Evolutionary conservation across 1,284 basidiomycete species (phyloP).

Genomic region (Stereum hirsutum): DNA sequence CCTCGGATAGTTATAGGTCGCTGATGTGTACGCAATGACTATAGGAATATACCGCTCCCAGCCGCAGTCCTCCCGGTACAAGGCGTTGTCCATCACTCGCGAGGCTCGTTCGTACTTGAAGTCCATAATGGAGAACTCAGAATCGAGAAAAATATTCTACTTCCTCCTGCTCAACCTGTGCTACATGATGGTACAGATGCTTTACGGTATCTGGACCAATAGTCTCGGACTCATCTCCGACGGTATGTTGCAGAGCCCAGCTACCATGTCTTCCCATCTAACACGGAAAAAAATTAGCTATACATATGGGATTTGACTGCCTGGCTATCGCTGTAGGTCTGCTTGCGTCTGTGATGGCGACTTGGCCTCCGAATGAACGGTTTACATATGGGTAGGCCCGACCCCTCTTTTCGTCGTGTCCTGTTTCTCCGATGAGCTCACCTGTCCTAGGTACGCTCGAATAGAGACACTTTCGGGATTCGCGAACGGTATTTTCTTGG

Average conservation of each 20-base stretch:
- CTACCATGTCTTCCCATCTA: conserved; percentile 2
- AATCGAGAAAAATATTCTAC: conserved; percentile 94
- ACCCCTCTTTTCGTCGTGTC: conserved; percentile 1
- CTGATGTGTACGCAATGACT: too few relatives aligned
- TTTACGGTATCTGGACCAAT: conserved; percentile 97
- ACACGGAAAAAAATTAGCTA: too few relatives aligned
- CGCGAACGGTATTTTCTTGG: conserved; percentile 94
- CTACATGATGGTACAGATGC: conserved; percentile 94
- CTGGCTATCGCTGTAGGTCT: conserved; percentile 95
- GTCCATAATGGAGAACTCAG: conserved; percentile 83
- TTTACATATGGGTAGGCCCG: conserved; percentile 86
- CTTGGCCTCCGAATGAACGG: conserved; percentile 89
- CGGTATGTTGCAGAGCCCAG: conserved; percentile 41
- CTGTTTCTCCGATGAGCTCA: neutral
- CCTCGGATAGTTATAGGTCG: neutral
- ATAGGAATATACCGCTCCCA: conserved; percentile 53
- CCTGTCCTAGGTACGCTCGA: conserved; percentile 70
- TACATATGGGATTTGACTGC: conserved; percentile 99
- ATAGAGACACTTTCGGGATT: conserved; percentile 99
- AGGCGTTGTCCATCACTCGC: too few relatives aligned
- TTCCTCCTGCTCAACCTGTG: conserved; percentile 92
- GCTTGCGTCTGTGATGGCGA: conserved; percentile 95
- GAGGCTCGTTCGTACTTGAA: conserved; percentile 73
- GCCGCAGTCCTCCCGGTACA: too few relatives aligned
- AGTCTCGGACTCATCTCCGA: conserved; percentile 95